These are phyloP conservation scores for Jaenimonas drosophilae DNA, from an alignment of 208 protist genomes.

Conservation along the genomic window DNA sequence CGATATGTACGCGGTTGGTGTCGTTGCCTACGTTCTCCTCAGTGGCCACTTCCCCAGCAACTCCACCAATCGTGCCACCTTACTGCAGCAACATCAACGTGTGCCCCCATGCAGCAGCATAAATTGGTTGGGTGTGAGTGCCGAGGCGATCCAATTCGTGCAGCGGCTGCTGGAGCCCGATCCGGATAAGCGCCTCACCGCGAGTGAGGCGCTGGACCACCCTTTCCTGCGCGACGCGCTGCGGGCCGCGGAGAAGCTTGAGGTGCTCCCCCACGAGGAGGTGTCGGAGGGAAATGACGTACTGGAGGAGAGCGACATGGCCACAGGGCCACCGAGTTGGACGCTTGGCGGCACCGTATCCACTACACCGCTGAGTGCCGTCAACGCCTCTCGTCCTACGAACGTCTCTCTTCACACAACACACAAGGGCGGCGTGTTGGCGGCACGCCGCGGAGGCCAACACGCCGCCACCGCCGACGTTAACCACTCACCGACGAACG, in stretches of 20 bases:
- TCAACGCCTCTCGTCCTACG: background rate
- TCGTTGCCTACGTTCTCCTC: constrained; percentile 73
- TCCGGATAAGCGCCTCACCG: constrained; percentile 30
- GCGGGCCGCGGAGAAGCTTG: constrained; percentile 30
- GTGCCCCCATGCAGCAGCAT: constrained; percentile 55
- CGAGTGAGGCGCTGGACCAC: constrained; percentile 44
- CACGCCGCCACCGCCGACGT: no score
- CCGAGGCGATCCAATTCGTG: constrained; percentile 51
- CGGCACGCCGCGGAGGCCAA: no score
- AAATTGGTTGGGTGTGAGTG: constrained; percentile 45
- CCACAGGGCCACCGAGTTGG: background rate
- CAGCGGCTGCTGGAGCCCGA: constrained; percentile 55
- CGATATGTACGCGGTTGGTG: constrained; percentile 68
- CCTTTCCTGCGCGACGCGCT: constrained; percentile 44
- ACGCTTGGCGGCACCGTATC: background rate
- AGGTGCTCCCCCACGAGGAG: constrained; percentile 38
- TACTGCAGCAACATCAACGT: constrained; percentile 55
- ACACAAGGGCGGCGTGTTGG: no score
- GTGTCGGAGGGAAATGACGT: constrained; percentile 14
- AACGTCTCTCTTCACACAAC: background rate
- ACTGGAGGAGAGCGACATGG: background rate
- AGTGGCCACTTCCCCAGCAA: constrained; percentile 82
- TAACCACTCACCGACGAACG: no score
- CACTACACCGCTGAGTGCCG: background rate
- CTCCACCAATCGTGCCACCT: constrained; percentile 35